These are phyloP conservation scores for Penicillium hesseltinei DNA, from an alignment of 2,329 filamentous ascomycete species.

Conservation along the genomic window DNA sequence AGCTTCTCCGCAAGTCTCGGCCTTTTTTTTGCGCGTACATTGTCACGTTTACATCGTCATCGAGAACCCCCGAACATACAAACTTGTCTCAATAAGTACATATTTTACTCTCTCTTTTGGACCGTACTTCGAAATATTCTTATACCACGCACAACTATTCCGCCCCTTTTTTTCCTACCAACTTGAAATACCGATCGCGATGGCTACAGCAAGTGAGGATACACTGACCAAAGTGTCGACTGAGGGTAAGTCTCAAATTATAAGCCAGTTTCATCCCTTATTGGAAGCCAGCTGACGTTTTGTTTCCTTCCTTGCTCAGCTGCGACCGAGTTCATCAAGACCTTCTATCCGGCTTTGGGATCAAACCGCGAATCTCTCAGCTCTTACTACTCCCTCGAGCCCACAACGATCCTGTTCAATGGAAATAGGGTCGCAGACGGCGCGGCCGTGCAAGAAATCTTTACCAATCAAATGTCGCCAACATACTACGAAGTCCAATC, in stretches of 20 bases:
- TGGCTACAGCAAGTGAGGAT: constrained; percentile 37
- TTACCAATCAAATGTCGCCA: constrained; percentile 62
- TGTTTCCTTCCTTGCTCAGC: constrained; percentile 46
- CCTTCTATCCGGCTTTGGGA: constrained; percentile 74
- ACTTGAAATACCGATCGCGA: constrained; percentile 16
- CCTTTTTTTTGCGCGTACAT: constrained; percentile 22
- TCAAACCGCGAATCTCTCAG: constrained; percentile 56
- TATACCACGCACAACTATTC: not conserved
- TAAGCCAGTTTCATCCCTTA: not conserved
- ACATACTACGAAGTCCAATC: constrained; percentile 71
- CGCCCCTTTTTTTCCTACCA: not conserved
- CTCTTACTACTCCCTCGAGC: constrained; percentile 65
- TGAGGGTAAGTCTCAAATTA: constrained; percentile 33
- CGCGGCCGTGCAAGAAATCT: constrained; percentile 65
- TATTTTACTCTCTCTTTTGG: not conserved
- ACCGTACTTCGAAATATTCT: not conserved
- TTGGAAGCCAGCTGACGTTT: not conserved
- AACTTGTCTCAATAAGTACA: not conserved
- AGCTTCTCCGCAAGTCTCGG: constrained; percentile 31
- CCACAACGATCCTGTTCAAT: constrained; percentile 74
- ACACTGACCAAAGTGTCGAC: constrained; percentile 42
- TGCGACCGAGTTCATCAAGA: constrained; percentile 67
- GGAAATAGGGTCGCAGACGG: constrained; percentile 65
- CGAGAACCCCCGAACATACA: not conserved
- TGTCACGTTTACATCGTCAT: constrained; percentile 3